Percentiles rank a stretch among this genome's conserved stretches.
phyloP scores from a whole-genome alignment of 1,284 basidiomycete species.

The Wolfiporia cocos region DNA sequence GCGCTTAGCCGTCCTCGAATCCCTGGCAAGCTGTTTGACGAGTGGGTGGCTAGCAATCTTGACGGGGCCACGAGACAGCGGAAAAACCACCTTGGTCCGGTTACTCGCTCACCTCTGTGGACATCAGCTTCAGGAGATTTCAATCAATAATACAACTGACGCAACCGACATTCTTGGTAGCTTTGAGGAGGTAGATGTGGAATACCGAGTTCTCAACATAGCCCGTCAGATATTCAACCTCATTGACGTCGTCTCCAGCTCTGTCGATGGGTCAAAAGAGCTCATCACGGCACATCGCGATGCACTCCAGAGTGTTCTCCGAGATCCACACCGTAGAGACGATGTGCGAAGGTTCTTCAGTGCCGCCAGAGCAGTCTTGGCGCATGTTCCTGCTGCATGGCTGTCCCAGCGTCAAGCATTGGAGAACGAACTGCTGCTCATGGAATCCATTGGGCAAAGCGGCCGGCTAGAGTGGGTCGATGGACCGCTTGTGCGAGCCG shows the following conservation, averaged over 20 bases:
- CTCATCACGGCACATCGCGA: slow-evolving; percentile 8
- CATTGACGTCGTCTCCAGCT: slow-evolving; percentile 35
- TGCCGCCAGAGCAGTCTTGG: too few species aligned
- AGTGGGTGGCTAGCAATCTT: slow-evolving; percentile 88
- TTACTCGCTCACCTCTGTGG: slow-evolving; percentile 72
- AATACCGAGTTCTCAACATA: slow-evolving; percentile 32
- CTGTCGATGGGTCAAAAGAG: slow-evolving; percentile 27
- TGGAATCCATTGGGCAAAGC: slow-evolving; percentile 15
- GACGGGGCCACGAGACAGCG: slow-evolving; percentile 69
- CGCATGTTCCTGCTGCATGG: slow-evolving; percentile 5
- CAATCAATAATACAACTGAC: slow-evolving; percentile 86
- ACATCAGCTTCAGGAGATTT: slow-evolving; percentile 65
- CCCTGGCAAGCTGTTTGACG: slow-evolving; percentile 70
- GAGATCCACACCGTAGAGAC: not conserved
- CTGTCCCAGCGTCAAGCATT: slow-evolving; percentile 7
- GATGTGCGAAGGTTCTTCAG: not conserved
- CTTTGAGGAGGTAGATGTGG: slow-evolving; percentile 84
- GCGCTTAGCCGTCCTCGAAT: slow-evolving; percentile 69
- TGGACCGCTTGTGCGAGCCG: slow-evolving; percentile 86
- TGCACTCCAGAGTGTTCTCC: not conserved
- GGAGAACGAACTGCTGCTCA: too few species aligned
- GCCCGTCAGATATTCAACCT: slow-evolving; percentile 36
- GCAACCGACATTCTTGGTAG: slow-evolving; percentile 93
- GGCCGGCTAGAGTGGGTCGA: slow-evolving; percentile 94
- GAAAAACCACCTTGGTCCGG: slow-evolving; percentile 79